These are phyloP conservation scores for Nakaseomyces uthaithaninus DNA, from an alignment of 1,139 yeast genomes.

Conservation along the genomic window DNA sequence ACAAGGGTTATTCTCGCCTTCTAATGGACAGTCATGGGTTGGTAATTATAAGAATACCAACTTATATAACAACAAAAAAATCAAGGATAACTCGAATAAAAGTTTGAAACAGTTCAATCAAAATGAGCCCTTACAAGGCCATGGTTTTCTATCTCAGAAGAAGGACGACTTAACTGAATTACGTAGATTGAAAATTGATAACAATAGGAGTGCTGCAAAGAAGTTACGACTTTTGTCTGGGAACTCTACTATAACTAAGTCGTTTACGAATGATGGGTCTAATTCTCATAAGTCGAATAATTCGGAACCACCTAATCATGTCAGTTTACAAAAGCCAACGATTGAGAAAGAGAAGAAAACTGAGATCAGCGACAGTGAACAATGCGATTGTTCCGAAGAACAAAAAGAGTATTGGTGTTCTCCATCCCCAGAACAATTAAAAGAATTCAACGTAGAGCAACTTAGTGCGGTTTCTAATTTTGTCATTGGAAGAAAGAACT, in stretches of 20 bases:
- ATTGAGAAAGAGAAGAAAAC: background rate
- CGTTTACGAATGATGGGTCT: slow-evolving; percentile 20
- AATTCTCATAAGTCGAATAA: slow-evolving; percentile 10
- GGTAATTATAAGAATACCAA: slow-evolving; percentile 7
- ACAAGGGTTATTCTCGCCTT: slow-evolving; percentile 34
- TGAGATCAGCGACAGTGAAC: background rate
- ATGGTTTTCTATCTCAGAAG: slow-evolving; percentile 13
- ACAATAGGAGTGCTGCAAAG: slow-evolving; percentile 36
- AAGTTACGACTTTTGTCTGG: slow-evolving; percentile 34
- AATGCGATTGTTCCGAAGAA: background rate
- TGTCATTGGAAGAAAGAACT: slow-evolving; percentile 65
- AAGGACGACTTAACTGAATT: slow-evolving; percentile 18
- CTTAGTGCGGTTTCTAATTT: slow-evolving; percentile 56
- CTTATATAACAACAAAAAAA: slow-evolving; percentile 8
- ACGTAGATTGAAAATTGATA: slow-evolving; percentile 34
- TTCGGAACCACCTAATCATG: slow-evolving; percentile 13
- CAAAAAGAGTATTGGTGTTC: slow-evolving; percentile 67
- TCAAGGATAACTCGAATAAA: background rate
- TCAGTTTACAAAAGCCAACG: slow-evolving; percentile 1
- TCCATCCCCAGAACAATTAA: slow-evolving; percentile 55
- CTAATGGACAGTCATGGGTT: slow-evolving; percentile 21
- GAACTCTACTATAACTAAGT: slow-evolving; percentile 28
- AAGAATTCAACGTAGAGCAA: slow-evolving; percentile 41
- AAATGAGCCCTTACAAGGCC: slow-evolving; percentile 14
- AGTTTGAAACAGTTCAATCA: background rate